These are phyloP conservation scores for Puccinia coronata DNA, from an alignment of 1,284 basidiomycete genomes.

Conservation along the genomic window DNA sequence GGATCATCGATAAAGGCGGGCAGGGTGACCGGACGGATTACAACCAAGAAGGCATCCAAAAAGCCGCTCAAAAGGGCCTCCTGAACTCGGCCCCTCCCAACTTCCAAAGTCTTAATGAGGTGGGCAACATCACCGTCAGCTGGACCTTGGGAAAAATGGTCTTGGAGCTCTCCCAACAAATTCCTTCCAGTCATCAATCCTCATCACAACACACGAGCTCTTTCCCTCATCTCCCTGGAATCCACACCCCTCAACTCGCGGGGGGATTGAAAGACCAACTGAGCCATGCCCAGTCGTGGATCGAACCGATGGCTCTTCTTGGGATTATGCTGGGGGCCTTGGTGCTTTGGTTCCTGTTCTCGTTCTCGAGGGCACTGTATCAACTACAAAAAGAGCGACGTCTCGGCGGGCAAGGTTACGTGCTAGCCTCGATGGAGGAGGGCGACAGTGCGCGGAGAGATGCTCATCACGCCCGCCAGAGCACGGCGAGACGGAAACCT, in stretches of 20 bases:
- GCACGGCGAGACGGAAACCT: constrained; percentile 20
- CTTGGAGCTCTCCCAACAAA: constrained; percentile 69
- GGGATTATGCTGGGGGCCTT: constrained; percentile 9
- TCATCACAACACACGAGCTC: neutral
- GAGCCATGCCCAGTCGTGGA: constrained; percentile 19
- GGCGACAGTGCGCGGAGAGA: constrained; percentile 22
- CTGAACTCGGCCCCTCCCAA: constrained; percentile 62
- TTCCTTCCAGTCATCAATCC: neutral
- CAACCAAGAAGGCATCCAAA: constrained; percentile 66
- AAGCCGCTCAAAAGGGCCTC: constrained; percentile 66
- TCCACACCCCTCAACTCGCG: constrained; percentile 37
- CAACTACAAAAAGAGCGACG: constrained; percentile 13
- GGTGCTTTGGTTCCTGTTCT: constrained; percentile 33
- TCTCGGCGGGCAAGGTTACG: constrained; percentile 12
- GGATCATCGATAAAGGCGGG: constrained; percentile 79
- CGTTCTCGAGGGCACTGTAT: constrained; percentile 5
- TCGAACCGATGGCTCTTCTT: constrained; percentile 31
- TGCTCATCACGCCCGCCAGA: neutral
- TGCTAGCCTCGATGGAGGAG: constrained; percentile 43
- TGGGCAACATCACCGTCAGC: constrained; percentile 87
- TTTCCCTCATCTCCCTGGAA: neutral
- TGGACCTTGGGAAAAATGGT: constrained; percentile 99
- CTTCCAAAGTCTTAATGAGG: constrained; percentile 88
- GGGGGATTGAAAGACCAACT: neutral
- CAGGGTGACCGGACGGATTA: constrained; percentile 63